Evolutionary conservation across 2,329 filamentous ascomycete species (phyloP).

Genomic region (Arachnomyces sp.): DNA sequence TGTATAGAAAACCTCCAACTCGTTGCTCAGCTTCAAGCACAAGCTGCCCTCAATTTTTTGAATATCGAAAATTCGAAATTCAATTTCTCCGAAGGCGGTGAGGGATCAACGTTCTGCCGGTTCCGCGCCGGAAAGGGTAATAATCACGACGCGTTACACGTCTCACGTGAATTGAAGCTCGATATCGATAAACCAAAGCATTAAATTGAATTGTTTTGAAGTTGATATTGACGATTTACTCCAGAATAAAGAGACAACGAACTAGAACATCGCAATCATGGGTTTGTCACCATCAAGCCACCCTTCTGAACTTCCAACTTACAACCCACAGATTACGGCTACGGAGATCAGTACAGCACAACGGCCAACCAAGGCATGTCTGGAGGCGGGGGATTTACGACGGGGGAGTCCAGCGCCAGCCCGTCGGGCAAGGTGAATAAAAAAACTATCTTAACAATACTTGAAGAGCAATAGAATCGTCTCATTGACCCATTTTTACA

Average conservation of each 20-base stretch:
- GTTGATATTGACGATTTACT: not conserved
- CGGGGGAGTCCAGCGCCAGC: slow-evolving; percentile 43
- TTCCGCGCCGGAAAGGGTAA: no score
- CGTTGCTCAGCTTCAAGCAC: no score
- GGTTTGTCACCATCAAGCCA: not conserved
- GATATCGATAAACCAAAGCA: slow-evolving; percentile 21
- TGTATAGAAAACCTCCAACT: no score
- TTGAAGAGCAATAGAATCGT: no score
- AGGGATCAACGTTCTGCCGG: no score
- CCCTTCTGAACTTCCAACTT: slow-evolving; percentile 3
- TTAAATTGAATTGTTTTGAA: not conserved
- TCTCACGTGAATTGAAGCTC: slow-evolving; percentile 26
- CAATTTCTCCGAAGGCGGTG: no score
- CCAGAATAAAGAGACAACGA: no score
- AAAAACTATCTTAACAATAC: no score
- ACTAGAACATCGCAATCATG: no score
- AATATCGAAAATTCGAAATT: no score
- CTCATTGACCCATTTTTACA: not conserved
- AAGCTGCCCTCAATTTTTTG: no score
- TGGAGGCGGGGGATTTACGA: slow-evolving; percentile 55
- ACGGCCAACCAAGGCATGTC: slow-evolving; percentile 49
- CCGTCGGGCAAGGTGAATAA: slow-evolving; percentile 33
- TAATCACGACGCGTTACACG: slow-evolving; percentile 23
- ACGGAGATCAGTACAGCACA: slow-evolving; percentile 46
- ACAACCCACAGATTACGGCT: slow-evolving; percentile 24